Evolutionary conservation across 225 moss, liverwort and hornwort genomes (phyloP).

Genomic region (Sphagnum tenellum): DNA sequence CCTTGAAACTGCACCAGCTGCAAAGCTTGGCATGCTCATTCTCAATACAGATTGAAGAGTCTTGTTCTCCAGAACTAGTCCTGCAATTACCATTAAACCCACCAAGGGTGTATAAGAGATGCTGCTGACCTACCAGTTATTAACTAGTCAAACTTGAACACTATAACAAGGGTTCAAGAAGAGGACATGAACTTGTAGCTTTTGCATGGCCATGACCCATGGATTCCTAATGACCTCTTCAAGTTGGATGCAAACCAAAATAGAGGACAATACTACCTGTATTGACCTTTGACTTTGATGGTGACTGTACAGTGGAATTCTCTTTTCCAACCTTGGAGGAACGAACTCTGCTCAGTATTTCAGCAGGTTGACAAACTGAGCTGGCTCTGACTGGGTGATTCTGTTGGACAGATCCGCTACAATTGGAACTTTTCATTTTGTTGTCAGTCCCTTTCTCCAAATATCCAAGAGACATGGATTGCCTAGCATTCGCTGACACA

Average conservation of each 20-base stretch:
- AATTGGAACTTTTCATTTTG: slow-evolving; percentile 1
- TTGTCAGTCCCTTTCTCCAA: not conserved
- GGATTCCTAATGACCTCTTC: too few species aligned
- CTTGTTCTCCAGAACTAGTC: not conserved
- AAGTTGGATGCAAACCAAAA: too few species aligned
- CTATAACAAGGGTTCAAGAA: too few species aligned
- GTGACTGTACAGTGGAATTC: slow-evolving; percentile 20
- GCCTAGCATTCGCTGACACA: slow-evolving; percentile 22
- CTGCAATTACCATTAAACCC: too few species aligned
- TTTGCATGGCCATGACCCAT: too few species aligned
- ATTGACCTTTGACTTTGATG: slow-evolving; percentile 16
- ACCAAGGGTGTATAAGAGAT: too few species aligned
- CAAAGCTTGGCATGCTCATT: slow-evolving; percentile 58
- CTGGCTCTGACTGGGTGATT: slow-evolving; percentile 18
- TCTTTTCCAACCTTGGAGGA: slow-evolving; percentile 42
- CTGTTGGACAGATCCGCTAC: slow-evolving; percentile 12
- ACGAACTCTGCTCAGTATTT: slow-evolving; percentile 16
- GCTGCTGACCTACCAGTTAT: too few species aligned
- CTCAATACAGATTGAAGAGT: slow-evolving; percentile 23
- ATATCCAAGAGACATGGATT: slow-evolving; percentile 45
- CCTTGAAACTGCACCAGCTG: slow-evolving; percentile 40
- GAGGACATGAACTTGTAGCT: too few species aligned
- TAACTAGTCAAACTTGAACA: too few species aligned
- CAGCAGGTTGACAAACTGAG: slow-evolving; percentile 14
- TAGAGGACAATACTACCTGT: slow-evolving; percentile 12